Base-by-base conservation (phyloP, 805 yeast species). In the Wickerhamomyces xylosicus region DNA sequence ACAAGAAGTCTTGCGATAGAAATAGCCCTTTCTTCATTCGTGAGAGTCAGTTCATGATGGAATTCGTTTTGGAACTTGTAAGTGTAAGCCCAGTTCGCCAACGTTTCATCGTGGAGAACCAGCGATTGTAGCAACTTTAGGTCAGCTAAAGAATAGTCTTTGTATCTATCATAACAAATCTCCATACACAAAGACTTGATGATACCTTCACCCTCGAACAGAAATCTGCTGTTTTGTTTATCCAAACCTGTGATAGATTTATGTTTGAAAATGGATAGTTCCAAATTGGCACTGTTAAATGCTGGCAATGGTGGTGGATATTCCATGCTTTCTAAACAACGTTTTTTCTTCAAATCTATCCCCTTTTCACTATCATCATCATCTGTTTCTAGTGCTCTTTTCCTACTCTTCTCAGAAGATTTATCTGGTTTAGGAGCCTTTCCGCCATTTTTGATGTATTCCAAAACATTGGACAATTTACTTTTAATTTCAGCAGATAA, bases 241-340 rank as follows among this genome's bases (percentile, higher is more conserved):
- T 9, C 21, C 33, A 9, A 19, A n/a, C 16, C 29, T 18, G 28
- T 25, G 33, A 31, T 17, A 5, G 95, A 85, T 47, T 77, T 75
- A 57, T 86, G 95, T 28, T 79, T 74, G 53, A 85, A 87, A 0
- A 84, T 90, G 35, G 79, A 68, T 9, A 73, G 72, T 44, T 67
- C 63, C 10, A 85, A 66, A 4, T 62, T 63, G 1, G 71, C 67
- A 52, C 78, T 72, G 3, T 64, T 57, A 32, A 86, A 80, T 17
- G 54, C 58, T 1, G 95, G 95, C 19, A 86, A 58, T 11, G 64
- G 65, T 2, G 95, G 95, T 2, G 81, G 80, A 70, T 64, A 71
- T 10, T 22, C 11, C 4, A 16, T 31, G 4, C 14, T 25, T 8
- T 25, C 29, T 4, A 25, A 13, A 13, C 9, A 4, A 13, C 29